Percentiles rank a stretch among this genome's conserved stretches.
Evolutionary conservation across 768 basidiomycete species (phyloP).

Genomic region (Tylopilus rubrobrunneus): DNA sequence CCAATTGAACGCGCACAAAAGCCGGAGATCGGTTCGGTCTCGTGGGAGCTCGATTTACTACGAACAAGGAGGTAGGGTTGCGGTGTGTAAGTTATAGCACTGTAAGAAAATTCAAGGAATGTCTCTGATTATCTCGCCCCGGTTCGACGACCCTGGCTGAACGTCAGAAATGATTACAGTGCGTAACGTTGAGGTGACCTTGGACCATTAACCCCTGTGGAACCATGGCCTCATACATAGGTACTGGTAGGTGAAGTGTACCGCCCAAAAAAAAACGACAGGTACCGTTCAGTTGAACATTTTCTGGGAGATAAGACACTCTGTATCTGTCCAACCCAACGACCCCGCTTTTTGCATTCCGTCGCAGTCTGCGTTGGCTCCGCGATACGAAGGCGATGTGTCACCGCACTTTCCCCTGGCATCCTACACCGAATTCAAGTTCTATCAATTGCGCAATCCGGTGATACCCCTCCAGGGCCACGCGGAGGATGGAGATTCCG

Average conservation of each 20-base stretch:
- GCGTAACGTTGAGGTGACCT: too few species aligned
- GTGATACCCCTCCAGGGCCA: background rate
- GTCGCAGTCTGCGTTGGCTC: background rate
- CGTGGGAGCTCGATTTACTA: slow-evolving; percentile 26
- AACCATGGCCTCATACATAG: too few species aligned
- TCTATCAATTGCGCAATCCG: background rate
- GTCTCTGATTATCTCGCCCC: background rate
- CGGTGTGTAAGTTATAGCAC: background rate
- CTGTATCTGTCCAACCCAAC: background rate
- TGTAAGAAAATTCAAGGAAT: background rate
- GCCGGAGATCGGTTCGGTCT: slow-evolving; percentile 33
- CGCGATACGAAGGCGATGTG: background rate
- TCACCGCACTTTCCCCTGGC: background rate
- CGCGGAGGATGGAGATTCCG: background rate
- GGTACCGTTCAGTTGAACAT: background rate
- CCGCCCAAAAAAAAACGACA: background rate
- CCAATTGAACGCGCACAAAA: slow-evolving; percentile 52
- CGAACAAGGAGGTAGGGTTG: background rate
- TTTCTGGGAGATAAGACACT: background rate
- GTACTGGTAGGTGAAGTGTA: too few species aligned
- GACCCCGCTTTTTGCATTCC: background rate
- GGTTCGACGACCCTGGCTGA: background rate
- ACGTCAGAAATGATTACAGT: too few species aligned
- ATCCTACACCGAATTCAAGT: background rate
- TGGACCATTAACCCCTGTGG: too few species aligned